Conservation (phyloP, 176 grass and related monocot species). For the Urochloa ruziziensis region DNA sequence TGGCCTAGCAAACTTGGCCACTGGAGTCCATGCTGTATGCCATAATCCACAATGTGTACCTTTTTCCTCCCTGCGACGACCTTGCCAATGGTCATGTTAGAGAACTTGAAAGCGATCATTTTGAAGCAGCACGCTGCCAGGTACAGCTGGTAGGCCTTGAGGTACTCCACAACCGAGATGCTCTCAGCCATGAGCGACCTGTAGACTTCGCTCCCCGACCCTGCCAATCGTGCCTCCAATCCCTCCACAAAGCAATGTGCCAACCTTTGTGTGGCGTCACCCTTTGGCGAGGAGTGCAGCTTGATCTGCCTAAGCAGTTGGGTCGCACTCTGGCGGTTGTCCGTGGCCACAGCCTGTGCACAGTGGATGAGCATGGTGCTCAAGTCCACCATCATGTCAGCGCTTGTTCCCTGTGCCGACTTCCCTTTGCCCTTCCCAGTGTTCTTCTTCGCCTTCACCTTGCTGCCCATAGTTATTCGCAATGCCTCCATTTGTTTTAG, state of each 20-base stretch:
- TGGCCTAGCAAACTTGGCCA: too few relatives aligned
- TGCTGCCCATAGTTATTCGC: not conserved
- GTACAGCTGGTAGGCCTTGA: slow-evolving; percentile 37
- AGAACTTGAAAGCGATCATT: not conserved
- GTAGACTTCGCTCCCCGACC: slow-evolving; percentile 52
- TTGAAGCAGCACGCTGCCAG: slow-evolving; percentile 31
- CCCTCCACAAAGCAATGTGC: slow-evolving; percentile 58
- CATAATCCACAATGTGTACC: slow-evolving; percentile 45
- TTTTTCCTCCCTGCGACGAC: slow-evolving; percentile 5
- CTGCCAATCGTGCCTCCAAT: slow-evolving; percentile 53
- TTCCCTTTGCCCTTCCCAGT: not conserved
- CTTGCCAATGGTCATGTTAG: not conserved
- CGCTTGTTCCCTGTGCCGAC: not conserved
- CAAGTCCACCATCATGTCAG: slow-evolving; percentile 53
- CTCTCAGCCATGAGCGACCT: slow-evolving; percentile 15
- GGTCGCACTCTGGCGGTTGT: slow-evolving; percentile 29
- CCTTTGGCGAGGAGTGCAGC: slow-evolving; percentile 32
- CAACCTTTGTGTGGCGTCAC: slow-evolving; percentile 41
- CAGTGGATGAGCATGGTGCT: slow-evolving; percentile 67
- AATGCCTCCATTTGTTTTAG: not conserved
- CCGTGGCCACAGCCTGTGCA: slow-evolving; percentile 51
- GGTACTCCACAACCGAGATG: slow-evolving; percentile 23
- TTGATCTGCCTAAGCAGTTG: slow-evolving; percentile 56
- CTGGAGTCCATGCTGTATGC: slow-evolving; percentile 31
- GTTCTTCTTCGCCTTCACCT: slow-evolving; percentile 4